These are phyloP conservation scores for Glycine latifolia DNA, from an alignment of 306 rosid genomes.

Conservation along the genomic window DNA sequence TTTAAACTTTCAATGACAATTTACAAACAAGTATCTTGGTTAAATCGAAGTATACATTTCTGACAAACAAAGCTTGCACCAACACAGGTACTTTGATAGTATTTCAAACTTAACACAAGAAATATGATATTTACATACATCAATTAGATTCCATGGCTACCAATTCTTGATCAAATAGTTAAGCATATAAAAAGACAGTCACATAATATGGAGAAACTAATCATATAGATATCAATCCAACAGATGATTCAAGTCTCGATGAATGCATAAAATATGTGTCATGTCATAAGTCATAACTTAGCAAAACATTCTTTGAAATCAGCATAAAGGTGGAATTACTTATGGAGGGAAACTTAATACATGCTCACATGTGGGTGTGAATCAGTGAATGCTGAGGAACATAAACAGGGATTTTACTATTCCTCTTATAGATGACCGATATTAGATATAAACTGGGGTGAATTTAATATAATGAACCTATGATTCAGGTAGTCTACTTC, in stretches of 20 bases:
- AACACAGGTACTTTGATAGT: not conserved
- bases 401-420: conserved; percentile 8
- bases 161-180: conserved; percentile 11
- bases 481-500: not conserved
- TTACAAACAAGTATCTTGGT: not conserved
- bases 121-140: not conserved
- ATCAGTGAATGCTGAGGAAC: not conserved
- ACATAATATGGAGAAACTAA: conserved; percentile 9
- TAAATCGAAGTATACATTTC: not conserved
- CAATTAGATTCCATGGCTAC: not conserved
- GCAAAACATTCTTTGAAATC: not conserved
- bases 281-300: not conserved
- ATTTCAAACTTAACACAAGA: conserved; percentile 8
- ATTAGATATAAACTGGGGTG: not conserved
- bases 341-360: not conserved
- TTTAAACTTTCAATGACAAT: not conserved
- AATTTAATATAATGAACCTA: not conserved
- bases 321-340: not conserved
- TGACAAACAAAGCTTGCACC: conserved; percentile 21
- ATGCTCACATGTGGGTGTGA: conserved; percentile 5
- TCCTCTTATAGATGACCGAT: not conserved
- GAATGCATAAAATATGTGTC: not conserved
- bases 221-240: not conserved
- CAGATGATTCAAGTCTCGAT: not conserved
- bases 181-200: not conserved